A percentile compares a stretch with the other conserved stretches of the same genome.
These are phyloP conservation scores for Camellia granthamiana DNA, from an alignment of 148 eudicot genomes.

Conservation along the genomic window DNA sequence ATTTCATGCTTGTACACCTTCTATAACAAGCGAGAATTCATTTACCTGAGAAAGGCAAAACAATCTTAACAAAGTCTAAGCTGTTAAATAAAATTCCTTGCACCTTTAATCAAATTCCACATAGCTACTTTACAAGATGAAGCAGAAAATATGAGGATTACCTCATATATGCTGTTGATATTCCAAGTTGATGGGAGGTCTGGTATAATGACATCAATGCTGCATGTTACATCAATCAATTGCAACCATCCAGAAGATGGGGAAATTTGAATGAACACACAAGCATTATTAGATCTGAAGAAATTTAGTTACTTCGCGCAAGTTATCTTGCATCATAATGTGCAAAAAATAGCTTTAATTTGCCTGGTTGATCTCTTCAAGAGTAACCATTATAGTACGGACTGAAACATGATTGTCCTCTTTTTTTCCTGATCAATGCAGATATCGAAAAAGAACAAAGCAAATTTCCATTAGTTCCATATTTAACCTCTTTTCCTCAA, in stretches of 20 bases:
- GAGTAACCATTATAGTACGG: not conserved
- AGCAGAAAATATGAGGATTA: no score
- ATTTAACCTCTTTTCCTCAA: not conserved
- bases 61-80: no score
- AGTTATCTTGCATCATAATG: not conserved
- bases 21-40: no score
- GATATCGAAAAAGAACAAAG: not conserved
- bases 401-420: not conserved
- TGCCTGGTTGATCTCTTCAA: not conserved
- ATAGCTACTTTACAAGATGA: no score
- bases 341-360: not conserved
- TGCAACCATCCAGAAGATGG: constrained; percentile 71
- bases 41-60: no score
- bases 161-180: no score
- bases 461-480: not conserved
- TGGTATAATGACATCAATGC: no score
- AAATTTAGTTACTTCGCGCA: not conserved
- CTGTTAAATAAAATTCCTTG: no score
- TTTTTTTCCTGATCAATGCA: not conserved
- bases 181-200: no score
- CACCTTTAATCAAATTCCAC: no score
- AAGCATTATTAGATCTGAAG: constrained; percentile 5
- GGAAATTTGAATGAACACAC: constrained; percentile 49
- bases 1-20: no score
- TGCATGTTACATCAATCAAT: constrained; percentile 53